Percentiles rank a stretch among this genome's conserved stretches.
Evolutionary conservation across 768 basidiomycete genomes (phyloP).

Genomic region (Dendrothele bispora): DNA sequence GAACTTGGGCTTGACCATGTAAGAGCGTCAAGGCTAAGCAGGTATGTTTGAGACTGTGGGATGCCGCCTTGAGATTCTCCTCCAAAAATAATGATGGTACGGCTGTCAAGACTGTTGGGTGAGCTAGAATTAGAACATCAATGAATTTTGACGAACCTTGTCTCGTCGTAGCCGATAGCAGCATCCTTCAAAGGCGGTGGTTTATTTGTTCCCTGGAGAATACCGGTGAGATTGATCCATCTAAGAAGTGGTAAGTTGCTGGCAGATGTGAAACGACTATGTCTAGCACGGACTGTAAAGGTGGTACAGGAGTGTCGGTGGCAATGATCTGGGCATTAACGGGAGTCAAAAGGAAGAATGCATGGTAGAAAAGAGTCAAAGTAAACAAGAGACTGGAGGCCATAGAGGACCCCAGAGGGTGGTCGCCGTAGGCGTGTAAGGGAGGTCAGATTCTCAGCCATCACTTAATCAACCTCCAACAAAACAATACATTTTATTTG

Average conservation of each 20-base stretch:
- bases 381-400: no score
- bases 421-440: no score
- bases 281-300: constrained; percentile 45
- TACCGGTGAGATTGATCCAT: constrained; percentile 69
- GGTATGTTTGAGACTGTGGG: constrained; percentile 61
- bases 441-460: no score
- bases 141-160: constrained; percentile 27
- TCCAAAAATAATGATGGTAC: constrained; percentile 70
- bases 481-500: no score
- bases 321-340: constrained; percentile 49
- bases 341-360: constrained; percentile 19
- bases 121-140: neutral
- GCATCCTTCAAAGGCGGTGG: constrained; percentile 71
- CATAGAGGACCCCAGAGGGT: no score
- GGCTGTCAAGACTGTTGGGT: constrained; percentile 31
- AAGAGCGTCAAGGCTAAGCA: constrained; percentile 66
- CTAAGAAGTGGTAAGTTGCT: constrained; percentile 29
- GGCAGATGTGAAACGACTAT: constrained; percentile 15
- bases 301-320: constrained; percentile 54
- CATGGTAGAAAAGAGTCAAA: constrained; percentile 9
- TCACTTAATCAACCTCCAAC: no score
- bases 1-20: constrained; percentile 61
- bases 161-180: constrained; percentile 62
- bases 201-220: constrained; percentile 51
- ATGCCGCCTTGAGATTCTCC: constrained; percentile 70